A percentile compares a stretch with the other conserved stretches of the same genome.
phyloP scores from a whole-genome alignment of 768 basidiomycete species.

The Tricholoma hemisulphureum region DNA sequence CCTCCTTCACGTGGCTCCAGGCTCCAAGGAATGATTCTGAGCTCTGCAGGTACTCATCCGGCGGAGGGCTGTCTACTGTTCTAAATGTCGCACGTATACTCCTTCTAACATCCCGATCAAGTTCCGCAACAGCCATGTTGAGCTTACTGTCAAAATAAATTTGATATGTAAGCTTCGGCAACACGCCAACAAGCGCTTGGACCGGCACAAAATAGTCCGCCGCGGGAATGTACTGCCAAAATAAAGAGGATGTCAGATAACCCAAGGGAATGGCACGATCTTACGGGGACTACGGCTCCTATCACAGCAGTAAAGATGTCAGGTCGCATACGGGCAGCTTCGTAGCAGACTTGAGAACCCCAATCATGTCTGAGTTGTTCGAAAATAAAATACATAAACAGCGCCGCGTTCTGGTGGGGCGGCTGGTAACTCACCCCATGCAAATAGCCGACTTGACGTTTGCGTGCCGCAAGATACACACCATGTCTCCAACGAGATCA shows the following conservation, averaged over 20 bases:
- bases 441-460: conserved; percentile 50
- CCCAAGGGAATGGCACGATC: conserved; percentile 10
- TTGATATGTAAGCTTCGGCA: conserved; percentile 63
- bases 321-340: conserved; percentile 65
- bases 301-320: conserved; percentile 61
- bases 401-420: too few species aligned
- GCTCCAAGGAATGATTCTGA: conserved; percentile 49
- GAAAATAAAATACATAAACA: neutral
- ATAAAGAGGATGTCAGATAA: neutral
- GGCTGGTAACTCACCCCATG: conserved; percentile 49
- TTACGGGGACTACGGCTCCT: conserved; percentile 60
- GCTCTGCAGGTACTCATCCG: conserved; percentile 51
- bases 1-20: conserved; percentile 48
- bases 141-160: conserved; percentile 57
- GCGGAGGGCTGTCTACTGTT: conserved; percentile 53
- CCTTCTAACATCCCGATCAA: conserved; percentile 55
- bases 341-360: conserved; percentile 67
- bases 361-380: conserved; percentile 61
- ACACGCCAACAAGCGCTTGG: conserved; percentile 33
- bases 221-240: conserved; percentile 56
- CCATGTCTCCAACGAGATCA: conserved; percentile 62
- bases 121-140: conserved; percentile 47
- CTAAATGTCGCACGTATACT: conserved; percentile 57
- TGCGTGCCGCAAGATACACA: conserved; percentile 58
- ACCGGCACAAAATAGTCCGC: conserved; percentile 48